Conservation (phyloP, 805 yeast genomes). For the Metschnikowia kunwiensis region DNA sequence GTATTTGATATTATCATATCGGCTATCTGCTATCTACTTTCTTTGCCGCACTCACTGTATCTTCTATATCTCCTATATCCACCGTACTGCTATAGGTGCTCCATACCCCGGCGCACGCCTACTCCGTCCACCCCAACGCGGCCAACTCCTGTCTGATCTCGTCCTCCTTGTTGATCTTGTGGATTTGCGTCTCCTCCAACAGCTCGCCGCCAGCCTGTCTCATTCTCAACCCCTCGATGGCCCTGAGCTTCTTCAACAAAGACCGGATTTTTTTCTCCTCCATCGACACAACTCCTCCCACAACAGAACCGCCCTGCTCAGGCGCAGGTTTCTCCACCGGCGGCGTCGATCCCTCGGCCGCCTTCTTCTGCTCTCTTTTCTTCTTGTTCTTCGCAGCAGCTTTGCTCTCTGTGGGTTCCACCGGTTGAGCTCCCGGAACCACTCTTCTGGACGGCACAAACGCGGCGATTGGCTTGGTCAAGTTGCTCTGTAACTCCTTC, state of each 20-base stretch:
- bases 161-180: conserved; percentile 84
- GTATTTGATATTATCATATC: no score
- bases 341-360: conserved; percentile 10
- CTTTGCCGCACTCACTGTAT: no score
- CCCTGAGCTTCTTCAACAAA: conserved; percentile 85
- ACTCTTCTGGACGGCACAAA: conserved; percentile 32
- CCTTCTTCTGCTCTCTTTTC: conserved; percentile 63
- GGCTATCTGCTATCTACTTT: no score
- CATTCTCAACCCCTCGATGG: conserved; percentile 86
- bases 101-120: conserved; percentile 9
- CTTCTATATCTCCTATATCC: no score
- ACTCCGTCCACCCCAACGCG: conserved; percentile 63
- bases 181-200: conserved; percentile 88
- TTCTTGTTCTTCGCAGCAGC: conserved; percentile 71
- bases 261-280: conserved; percentile 94
- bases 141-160: conserved; percentile 73
- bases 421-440: conserved; percentile 54
- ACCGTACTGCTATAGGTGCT: no score
- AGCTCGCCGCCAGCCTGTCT: conserved; percentile 81
- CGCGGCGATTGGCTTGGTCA: conserved; percentile 18
- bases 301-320: conserved; percentile 37
- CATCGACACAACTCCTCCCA: conserved; percentile 62
- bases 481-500: conserved; percentile 42
- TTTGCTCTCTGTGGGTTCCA: conserved; percentile 49
- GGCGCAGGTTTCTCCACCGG: not conserved